Evolutionary conservation across 108 stramenopile species (phyloP).

Genomic region (Skeletonema marinoi): DNA sequence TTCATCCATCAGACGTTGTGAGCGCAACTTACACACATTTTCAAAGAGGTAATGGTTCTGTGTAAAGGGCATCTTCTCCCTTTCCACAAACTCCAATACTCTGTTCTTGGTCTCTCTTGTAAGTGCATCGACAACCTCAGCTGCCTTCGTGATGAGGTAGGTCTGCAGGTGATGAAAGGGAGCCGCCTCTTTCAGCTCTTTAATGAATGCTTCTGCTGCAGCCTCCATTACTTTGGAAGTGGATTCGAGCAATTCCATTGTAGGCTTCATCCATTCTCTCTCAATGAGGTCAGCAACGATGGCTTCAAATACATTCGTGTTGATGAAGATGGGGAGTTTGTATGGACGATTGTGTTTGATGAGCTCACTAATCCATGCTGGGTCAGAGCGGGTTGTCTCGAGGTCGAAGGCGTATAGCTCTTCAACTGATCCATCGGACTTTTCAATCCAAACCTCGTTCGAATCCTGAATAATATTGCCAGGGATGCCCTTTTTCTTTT

Average conservation of each 20-base stretch:
- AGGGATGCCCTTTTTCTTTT: not conserved
- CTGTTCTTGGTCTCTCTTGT: constrained; percentile 34
- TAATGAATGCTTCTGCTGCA: constrained; percentile 30
- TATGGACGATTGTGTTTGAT: constrained; percentile 62
- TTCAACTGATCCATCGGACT: constrained; percentile 48
- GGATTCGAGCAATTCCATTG: constrained; percentile 34
- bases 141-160: constrained; percentile 26
- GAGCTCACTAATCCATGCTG: constrained; percentile 61
- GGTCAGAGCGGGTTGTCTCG: constrained; percentile 50
- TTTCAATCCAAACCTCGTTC: constrained; percentile 56
- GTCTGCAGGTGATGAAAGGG: constrained; percentile 24
- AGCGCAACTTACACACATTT: constrained; percentile 54
- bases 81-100: constrained; percentile 51
- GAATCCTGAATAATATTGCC: constrained; percentile 14
- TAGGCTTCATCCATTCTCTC: constrained; percentile 62
- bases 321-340: constrained; percentile 70
- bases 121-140: constrained; percentile 29
- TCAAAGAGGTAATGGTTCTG: constrained; percentile 67
- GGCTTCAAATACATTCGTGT: constrained; percentile 65
- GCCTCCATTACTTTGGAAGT: constrained; percentile 34
- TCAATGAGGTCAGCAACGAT: constrained; percentile 68
- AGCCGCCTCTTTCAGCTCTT: constrained; percentile 24
- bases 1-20: constrained; percentile 52
- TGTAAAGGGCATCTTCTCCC: constrained; percentile 66
- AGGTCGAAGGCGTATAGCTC: constrained; percentile 43